Evolutionary conservation across 164 flowering plant genomes (phyloP), one percentile per base, ranked within the genome.

Genomic region (Vitis riparia): DNA sequence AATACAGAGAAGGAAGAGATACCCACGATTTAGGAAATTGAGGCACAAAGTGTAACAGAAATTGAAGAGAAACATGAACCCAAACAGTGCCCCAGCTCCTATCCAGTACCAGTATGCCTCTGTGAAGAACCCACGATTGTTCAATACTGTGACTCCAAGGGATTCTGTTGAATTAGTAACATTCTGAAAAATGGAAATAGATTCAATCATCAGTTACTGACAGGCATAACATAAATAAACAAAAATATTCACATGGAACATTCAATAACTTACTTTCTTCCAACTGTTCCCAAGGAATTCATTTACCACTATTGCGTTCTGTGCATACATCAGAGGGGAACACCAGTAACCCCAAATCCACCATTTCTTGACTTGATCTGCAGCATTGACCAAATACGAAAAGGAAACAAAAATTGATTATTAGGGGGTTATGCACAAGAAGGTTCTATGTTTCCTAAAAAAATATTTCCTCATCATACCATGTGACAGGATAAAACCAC

Each of bases 261-360:
- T 53, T 59, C 14, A 55, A 66, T 11, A 32, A 15, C 66, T 57
- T 80, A 78, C 86, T 55, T 69, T 70, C 11, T 59, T 73, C 87
- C 87, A 84, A 63, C 79, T 79, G 11, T 78, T 51, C 48, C 83
- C 82, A 66, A 81, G 82, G 68, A 81, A 76, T 68, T 84, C 87
- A 72, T 84, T 81, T 11, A 66, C 80, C 50, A 63, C 67, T 17
- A 84, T 71, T 13, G 81, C 83, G 55, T 84, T 81, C 64, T 81
- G 83, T 1, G 67, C 81, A 66, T 84, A 84, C 85, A 81, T 81
- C 71, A 84, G 13, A 11, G 87, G 85, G 14, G 84, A 81, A 29
- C 63, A 10, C 85, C 85, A 84, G 52, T 84, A 84, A 11, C 83
- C 87, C 87, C 87, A 84, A 56, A 66, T 73, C 87, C 87, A 84